Evolutionary conservation across 352 stramenopile genomes (phyloP).

Genomic region (Pythium grandisporangium): DNA sequence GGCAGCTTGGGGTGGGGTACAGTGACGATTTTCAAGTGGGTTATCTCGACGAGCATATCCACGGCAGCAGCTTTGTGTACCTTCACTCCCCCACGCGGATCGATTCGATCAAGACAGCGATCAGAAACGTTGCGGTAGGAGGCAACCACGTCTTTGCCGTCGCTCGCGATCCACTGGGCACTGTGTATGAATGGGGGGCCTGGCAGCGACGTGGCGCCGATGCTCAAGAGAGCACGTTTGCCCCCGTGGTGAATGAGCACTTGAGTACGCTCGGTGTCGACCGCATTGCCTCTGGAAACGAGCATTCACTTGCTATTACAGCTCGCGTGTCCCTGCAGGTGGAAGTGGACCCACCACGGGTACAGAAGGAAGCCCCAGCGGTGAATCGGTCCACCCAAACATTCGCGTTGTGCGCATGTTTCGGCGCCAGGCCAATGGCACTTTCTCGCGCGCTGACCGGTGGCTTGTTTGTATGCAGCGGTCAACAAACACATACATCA

Average conservation of each 20-base stretch:
- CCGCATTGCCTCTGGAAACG: conserved; percentile 38
- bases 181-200: conserved; percentile 64
- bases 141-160: conserved; percentile 68
- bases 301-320: conserved; percentile 47
- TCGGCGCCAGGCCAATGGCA: conserved; percentile 33
- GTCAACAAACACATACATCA: not conserved
- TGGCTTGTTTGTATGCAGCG: conserved; percentile 16
- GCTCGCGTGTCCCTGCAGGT: conserved; percentile 39
- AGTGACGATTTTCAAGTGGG: conserved; percentile 55
- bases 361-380: too few relatives aligned
- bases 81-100: conserved; percentile 54
- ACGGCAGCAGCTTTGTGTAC: conserved; percentile 67
- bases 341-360: conserved; percentile 5
- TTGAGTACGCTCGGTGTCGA: conserved; percentile 39
- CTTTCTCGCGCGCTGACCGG: conserved; percentile 31
- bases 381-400: conserved; percentile 7
- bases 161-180: conserved; percentile 23
- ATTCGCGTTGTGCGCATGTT: conserved; percentile 36
- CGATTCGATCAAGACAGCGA: conserved; percentile 44
- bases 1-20: conserved; percentile 55
- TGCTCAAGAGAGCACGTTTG: conserved; percentile 42
- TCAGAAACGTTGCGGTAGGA: conserved; percentile 37
- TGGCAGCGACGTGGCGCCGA: conserved; percentile 40
- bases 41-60: conserved; percentile 60
- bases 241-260: conserved; percentile 27